A percentile compares a stretch with the other conserved stretches of the same genome.
These are phyloP conservation scores for Chiua virens DNA, from an alignment of 768 basidiomycete genomes.

Conservation along the genomic window DNA sequence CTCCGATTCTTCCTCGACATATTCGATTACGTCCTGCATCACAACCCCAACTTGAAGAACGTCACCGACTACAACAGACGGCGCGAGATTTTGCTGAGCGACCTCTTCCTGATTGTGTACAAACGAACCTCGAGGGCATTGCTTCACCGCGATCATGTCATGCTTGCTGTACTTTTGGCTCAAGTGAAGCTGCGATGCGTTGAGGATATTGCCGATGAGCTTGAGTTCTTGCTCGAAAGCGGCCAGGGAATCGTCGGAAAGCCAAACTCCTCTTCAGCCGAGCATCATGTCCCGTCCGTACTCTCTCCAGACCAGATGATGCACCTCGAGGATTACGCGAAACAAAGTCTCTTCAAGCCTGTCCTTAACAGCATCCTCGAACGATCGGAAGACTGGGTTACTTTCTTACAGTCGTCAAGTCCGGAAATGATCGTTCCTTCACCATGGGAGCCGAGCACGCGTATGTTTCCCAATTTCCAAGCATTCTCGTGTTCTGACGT, in stretches of 20 bases:
- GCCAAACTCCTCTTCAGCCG: constrained; percentile 34
- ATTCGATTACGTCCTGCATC: constrained; percentile 91
- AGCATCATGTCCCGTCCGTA: constrained; percentile 42
- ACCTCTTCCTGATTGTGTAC: constrained; percentile 88
- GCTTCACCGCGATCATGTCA: constrained; percentile 85
- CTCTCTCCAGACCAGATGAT: constrained; percentile 67
- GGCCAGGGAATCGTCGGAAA: constrained; percentile 59
- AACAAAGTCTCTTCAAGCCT: constrained; percentile 73
- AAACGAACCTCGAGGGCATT: constrained; percentile 88
- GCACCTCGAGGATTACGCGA: constrained; percentile 70
- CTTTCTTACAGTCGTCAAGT: constrained; percentile 63
- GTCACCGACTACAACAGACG: constrained; percentile 72
- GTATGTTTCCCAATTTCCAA: constrained; percentile 46
- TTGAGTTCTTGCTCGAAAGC: constrained; percentile 91
- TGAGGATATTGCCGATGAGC: constrained; percentile 79
- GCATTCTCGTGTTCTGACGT: constrained; percentile 13
- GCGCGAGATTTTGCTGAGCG: constrained; percentile 77
- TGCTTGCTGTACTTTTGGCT: constrained; percentile 86
- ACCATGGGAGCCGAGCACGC: constrained; percentile 75
- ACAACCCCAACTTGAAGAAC: constrained; percentile 85
- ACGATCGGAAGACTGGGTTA: constrained; percentile 64
- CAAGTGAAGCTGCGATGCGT: constrained; percentile 83
- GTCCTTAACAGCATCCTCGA: constrained; percentile 63
- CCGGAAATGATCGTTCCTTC: constrained; percentile 74
- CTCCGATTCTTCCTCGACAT: constrained; percentile 97